These are phyloP conservation scores for Backusella parvicylindrica DNA, from an alignment of 192 early-diverging fungal species.

Conservation along the genomic window DNA sequence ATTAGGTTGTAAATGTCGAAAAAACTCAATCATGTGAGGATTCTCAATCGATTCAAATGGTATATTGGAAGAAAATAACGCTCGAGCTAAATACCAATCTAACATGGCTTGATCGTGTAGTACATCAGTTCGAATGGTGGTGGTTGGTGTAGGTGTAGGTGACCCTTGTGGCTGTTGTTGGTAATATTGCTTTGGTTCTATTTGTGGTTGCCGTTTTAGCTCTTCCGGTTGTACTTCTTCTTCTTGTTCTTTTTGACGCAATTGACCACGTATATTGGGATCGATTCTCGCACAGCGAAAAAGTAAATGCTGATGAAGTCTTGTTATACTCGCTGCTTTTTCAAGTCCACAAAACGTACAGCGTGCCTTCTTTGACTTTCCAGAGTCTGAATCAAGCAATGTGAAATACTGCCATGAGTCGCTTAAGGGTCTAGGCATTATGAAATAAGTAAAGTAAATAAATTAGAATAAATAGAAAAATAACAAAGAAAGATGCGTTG, in stretches of 20 bases:
- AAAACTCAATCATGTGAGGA: constrained; percentile 7
- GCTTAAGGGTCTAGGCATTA: constrained; percentile 19
- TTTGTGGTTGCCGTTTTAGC: not conserved
- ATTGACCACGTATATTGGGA: not conserved
- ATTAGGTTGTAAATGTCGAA: constrained; percentile 5
- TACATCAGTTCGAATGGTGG: not conserved
- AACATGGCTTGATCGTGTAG: not conserved
- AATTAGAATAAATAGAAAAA: not conserved
- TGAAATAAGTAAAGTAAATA: not conserved
- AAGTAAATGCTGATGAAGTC: constrained; percentile 11
- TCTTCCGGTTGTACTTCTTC: not conserved
- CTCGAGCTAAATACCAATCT: constrained; percentile 12
- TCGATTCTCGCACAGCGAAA: not conserved
- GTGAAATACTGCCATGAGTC: constrained; percentile 18
- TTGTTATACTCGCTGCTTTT: constrained; percentile 15
- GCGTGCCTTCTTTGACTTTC: constrained; percentile 6
- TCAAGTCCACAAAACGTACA: constrained; percentile 18
- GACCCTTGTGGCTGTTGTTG: not conserved
- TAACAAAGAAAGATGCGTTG: not conserved
- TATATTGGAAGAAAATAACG: constrained; percentile 14
- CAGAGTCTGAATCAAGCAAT: not conserved
- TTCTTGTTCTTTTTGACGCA: constrained; percentile 3
- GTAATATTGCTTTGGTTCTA: not conserved
- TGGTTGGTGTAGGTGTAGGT: not conserved
- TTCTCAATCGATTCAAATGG: constrained; percentile 10